phyloP scores from a whole-genome alignment of 2,329 filamentous ascomycete genomes.

The Hypoxylon sp. region DNA sequence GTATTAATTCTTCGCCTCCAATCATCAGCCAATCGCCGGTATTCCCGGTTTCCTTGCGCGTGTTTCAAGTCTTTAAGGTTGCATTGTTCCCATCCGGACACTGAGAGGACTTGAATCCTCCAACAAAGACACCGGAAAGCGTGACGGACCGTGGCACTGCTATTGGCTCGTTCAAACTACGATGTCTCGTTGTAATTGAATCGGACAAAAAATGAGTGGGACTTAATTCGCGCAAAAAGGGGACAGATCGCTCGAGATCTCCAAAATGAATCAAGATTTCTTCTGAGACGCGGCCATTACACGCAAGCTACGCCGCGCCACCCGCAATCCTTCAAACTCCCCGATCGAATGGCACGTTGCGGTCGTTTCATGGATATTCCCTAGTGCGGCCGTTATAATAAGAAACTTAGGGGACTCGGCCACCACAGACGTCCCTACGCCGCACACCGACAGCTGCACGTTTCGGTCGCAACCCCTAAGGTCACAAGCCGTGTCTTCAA shows the following conservation, averaged over 20 bases:
- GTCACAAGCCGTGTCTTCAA: constrained; percentile 17
- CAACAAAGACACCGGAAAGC: constrained; percentile 3
- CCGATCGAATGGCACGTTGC: constrained; percentile 13
- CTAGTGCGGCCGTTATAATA: neutral
- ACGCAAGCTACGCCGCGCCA: constrained; percentile 8
- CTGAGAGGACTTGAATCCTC: constrained; percentile 21
- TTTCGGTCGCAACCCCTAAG: constrained; percentile 9
- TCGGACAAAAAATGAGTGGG: neutral
- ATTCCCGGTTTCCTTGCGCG: neutral
- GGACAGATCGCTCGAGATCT: constrained; percentile 4
- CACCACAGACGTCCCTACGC: constrained; percentile 1
- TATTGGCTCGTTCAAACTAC: neutral
- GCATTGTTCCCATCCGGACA: neutral
- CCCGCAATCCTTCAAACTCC: neutral
- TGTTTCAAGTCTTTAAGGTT: constrained; percentile 18
- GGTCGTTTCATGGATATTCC: neutral
- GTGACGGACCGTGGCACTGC: constrained; percentile 4
- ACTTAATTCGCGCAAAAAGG: neutral
- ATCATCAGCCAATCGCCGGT: constrained; percentile 10
- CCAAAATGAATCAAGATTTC: constrained; percentile 12
- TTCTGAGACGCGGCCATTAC: neutral
- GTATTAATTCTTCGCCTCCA: neutral
- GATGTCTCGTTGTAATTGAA: constrained; percentile 1
- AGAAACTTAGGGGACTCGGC: neutral
- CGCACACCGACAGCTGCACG: constrained; percentile 15